Evolutionary conservation across 78 protist species (phyloP).

Genomic region (Dictyostelium capitatum): DNA sequence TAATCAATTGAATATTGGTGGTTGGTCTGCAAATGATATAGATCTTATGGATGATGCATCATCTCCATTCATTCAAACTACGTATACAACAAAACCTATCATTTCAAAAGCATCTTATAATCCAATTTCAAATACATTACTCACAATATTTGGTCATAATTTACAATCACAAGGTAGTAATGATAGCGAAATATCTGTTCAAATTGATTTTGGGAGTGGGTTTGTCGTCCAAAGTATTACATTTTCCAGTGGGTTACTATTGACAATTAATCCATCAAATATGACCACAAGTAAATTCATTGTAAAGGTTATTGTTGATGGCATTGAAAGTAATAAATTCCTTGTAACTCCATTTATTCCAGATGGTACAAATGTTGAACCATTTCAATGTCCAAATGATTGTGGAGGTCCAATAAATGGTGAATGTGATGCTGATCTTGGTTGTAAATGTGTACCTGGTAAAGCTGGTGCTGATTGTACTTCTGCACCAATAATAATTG

Average conservation of each 20-base stretch:
- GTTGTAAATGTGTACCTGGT: slow-evolving; percentile 1
- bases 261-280: not conserved
- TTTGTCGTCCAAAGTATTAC: not conserved
- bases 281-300: not conserved
- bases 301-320: slow-evolving; percentile 2
- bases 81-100: slow-evolving; percentile 3
- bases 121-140: not conserved
- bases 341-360: slow-evolving; percentile 11
- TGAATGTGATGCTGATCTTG: not conserved
- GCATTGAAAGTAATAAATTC: not conserved
- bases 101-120: not conserved
- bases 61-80: slow-evolving; percentile 2
- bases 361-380: not conserved
- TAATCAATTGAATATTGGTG: not conserved
- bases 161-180: not conserved
- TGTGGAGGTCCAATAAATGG: slow-evolving; percentile 29
- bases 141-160: slow-evolving; percentile 12
- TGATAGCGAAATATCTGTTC: not conserved
- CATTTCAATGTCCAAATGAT: not conserved
- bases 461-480: slow-evolving; percentile 25
- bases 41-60: not conserved
- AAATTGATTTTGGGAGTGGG: slow-evolving; percentile 24
- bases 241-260: not conserved
- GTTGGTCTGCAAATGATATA: not conserved
- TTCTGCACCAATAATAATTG: not conserved